Conservation (phyloP, 73 alveolate species). For the Tetrahymena thermophila region DNA sequence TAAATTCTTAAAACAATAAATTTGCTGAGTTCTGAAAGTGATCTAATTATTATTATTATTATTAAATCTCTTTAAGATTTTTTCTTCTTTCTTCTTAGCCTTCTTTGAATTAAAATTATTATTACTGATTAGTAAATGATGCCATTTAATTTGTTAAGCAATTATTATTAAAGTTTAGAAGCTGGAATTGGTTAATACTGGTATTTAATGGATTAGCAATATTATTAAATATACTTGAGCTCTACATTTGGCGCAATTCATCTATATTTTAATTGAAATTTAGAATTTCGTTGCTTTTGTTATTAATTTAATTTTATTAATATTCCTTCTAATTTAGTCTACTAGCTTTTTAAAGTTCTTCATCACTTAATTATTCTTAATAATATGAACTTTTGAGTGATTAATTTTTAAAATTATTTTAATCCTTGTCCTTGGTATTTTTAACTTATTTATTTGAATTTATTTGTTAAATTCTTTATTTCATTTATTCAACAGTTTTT, state of each 20-base stretch:
- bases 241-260: not conserved
- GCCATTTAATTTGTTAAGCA: not conserved
- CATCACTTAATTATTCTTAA: not conserved
- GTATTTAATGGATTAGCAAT: not conserved
- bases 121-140: not conserved
- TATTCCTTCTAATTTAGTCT: not conserved
- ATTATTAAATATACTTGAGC: not conserved
- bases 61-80: not conserved
- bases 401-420: not conserved
- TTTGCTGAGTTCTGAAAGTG: not conserved
- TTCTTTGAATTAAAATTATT: not conserved
- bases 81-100: not conserved
- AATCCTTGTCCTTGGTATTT: not conserved
- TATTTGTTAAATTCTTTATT: not conserved
- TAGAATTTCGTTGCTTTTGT: not conserved
- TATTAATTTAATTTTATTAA: not conserved
- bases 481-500: not conserved
- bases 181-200: not conserved
- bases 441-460: not conserved
- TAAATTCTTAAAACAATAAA: not conserved
- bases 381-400: not conserved
- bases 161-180: not conserved
- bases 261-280: not conserved
- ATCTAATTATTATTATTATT: not conserved
- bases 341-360: not conserved